A percentile compares a stretch with the other conserved stretches of the same genome.
phyloP scores from a whole-genome alignment of 345 rosid genomes.

The Populus deltoides region DNA sequence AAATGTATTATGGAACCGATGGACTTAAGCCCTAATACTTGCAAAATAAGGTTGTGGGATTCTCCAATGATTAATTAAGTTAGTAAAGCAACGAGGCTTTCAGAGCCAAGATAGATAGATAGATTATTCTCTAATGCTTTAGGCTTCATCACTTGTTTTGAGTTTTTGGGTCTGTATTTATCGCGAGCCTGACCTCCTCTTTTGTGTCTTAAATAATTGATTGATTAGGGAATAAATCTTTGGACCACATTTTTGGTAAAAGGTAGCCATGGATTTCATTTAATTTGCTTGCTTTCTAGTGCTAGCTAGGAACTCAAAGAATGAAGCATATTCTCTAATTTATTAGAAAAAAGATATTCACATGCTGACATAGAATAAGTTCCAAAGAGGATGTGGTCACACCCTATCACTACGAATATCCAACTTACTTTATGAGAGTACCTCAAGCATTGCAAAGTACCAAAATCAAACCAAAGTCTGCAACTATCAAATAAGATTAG shows the following conservation, averaged over 20 bases:
- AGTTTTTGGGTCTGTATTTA: too few species aligned
- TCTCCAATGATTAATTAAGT: too few species aligned
- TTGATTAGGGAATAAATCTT: too few species aligned
- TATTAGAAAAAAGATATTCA: constrained; percentile 12
- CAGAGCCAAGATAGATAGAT: too few species aligned
- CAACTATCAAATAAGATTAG: constrained; percentile 14
- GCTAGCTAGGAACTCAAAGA: neutral
- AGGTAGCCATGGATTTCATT: neutral
- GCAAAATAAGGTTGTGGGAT: too few species aligned
- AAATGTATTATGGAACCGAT: too few species aligned
- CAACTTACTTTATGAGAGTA: neutral
- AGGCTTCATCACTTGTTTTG: too few species aligned
- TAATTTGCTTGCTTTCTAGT: neutral
- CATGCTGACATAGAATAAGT: constrained; percentile 31
- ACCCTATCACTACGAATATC: neutral
- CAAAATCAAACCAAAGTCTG: constrained; percentile 11
- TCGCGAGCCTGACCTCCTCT: too few species aligned
- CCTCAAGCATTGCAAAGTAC: constrained; percentile 19
- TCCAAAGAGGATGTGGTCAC: constrained; percentile 35
- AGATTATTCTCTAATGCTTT: too few species aligned
- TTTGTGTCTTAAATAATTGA: too few species aligned
- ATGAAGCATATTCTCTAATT: constrained; percentile 1
- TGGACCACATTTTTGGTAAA: constrained; percentile 2
- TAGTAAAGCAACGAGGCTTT: too few species aligned
- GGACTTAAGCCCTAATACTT: too few species aligned